These are phyloP conservation scores for Penicillium crustosum DNA, from an alignment of 2,329 filamentous ascomycete genomes.

Conservation along the genomic window DNA sequence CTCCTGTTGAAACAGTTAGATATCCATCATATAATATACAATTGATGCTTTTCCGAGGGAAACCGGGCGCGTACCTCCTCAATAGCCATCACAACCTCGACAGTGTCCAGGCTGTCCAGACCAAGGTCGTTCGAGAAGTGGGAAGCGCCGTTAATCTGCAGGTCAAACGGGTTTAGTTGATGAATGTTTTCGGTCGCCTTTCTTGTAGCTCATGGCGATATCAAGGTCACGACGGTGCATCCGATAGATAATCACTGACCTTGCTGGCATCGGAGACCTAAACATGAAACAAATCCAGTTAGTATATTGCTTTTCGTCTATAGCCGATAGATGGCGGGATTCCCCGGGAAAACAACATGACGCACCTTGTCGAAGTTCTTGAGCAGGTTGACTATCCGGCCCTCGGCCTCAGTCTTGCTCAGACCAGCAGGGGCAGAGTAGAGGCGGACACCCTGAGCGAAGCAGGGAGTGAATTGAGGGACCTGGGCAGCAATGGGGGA, in stretches of 20 bases:
- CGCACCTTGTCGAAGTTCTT: slow-evolving; percentile 96
- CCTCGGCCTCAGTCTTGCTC: slow-evolving; percentile 80
- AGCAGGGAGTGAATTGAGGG: slow-evolving; percentile 61
- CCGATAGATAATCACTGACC: slow-evolving; percentile 31
- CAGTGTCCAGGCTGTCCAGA: slow-evolving; percentile 94
- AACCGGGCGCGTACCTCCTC: slow-evolving; percentile 69
- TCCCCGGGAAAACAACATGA: slow-evolving; percentile 20
- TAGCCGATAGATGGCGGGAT: slow-evolving; percentile 1
- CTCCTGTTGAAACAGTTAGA: slow-evolving; percentile 51
- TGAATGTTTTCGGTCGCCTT: slow-evolving; percentile 10
- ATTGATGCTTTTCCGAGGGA: slow-evolving; percentile 13
- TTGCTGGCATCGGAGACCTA: slow-evolving; percentile 43
- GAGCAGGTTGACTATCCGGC: slow-evolving; percentile 86
- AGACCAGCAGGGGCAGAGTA: slow-evolving; percentile 83
- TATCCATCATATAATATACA: slow-evolving; percentile 10
- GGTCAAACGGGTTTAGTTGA: slow-evolving; percentile 26
- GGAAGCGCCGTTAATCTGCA: slow-evolving; percentile 74
- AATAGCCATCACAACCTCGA: slow-evolving; percentile 99
- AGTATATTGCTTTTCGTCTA: neutral
- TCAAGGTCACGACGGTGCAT: slow-evolving; percentile 5
- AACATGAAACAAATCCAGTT: slow-evolving; percentile 2
- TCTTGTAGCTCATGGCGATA: slow-evolving; percentile 1
- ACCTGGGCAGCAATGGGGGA: slow-evolving; percentile 56
- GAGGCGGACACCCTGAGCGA: slow-evolving; percentile 70
- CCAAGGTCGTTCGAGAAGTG: slow-evolving; percentile 98